A percentile compares a stretch with the other conserved stretches of the same genome.
Evolutionary conservation across 2,329 filamentous ascomycete species (phyloP).

Genomic region (Xylaria sp.): DNA sequence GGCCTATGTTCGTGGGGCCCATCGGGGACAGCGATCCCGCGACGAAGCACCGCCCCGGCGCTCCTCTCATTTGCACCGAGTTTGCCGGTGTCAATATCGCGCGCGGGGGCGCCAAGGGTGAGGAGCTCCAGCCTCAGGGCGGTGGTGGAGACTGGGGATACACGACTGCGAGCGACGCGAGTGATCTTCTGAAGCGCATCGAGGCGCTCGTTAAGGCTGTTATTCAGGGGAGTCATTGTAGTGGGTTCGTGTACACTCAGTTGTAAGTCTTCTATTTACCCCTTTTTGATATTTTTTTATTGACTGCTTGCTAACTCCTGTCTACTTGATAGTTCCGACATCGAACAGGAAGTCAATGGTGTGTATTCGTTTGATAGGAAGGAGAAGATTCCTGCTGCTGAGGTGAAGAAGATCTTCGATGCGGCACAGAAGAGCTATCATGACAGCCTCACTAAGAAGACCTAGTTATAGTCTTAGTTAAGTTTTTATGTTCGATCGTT

Average conservation of each 20-base stretch:
- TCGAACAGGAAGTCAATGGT: constrained; percentile 76
- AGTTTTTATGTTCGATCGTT: not conserved
- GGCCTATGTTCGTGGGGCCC: constrained; percentile 64
- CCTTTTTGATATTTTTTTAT: not conserved
- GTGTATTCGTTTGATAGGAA: constrained; percentile 70
- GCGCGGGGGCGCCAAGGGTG: constrained; percentile 51
- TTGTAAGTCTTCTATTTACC: constrained; percentile 55
- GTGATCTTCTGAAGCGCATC: constrained; percentile 68
- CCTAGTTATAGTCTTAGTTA: constrained; percentile 2
- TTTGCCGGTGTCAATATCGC: constrained; percentile 76
- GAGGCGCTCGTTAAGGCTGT: constrained; percentile 68
- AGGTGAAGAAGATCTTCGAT: constrained; percentile 68
- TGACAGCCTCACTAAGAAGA: constrained; percentile 40
- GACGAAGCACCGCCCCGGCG: constrained; percentile 61
- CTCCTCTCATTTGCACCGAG: constrained; percentile 73
- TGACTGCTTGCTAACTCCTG: constrained; percentile 16
- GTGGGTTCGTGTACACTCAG: constrained; percentile 73
- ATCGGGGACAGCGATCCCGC: constrained; percentile 59
- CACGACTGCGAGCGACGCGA: constrained; percentile 69
- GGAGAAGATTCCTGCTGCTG: constrained; percentile 67
- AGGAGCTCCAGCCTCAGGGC: constrained; percentile 42
- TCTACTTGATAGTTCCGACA: constrained; percentile 56
- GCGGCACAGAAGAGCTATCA: constrained; percentile 61
- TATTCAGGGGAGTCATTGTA: constrained; percentile 65
- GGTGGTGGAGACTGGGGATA: constrained; percentile 72